These are phyloP conservation scores for Moniliophthora roreri DNA, from an alignment of 1,284 basidiomycete genomes.

Conservation along the genomic window DNA sequence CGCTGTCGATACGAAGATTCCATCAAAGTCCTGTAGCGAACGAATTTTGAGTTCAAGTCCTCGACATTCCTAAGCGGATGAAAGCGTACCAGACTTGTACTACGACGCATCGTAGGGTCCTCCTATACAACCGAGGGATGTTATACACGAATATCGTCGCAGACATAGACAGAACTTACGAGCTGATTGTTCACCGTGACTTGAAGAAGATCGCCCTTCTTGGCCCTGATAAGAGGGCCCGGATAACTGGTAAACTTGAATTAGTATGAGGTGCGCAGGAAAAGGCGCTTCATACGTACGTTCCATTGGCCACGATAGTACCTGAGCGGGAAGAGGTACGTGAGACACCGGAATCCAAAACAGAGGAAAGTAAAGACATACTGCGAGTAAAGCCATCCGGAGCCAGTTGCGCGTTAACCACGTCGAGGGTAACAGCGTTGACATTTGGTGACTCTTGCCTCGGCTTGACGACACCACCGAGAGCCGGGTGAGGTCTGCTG, in stretches of 20 bases:
- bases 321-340: background rate
- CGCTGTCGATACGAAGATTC: conserved; percentile 22
- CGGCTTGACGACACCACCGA: too few relatives aligned
- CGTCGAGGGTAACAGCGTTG: conserved; percentile 6
- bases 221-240: conserved; percentile 6
- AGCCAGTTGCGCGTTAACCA: conserved; percentile 11
- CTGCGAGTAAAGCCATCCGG: conserved; percentile 15
- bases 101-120: conserved; percentile 12
- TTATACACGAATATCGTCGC: background rate
- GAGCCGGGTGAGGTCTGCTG: too few relatives aligned
- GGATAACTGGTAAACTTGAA: background rate
- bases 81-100: conserved; percentile 6
- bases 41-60: background rate
- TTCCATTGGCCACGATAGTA: conserved; percentile 9
- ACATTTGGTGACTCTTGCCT: too few relatives aligned
- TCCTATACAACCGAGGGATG: background rate
- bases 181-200: conserved; percentile 11
- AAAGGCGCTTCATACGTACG: background rate
- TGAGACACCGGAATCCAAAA: background rate
- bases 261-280: background rate
- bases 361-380: background rate
- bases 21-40: conserved; percentile 25
- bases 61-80: background rate
- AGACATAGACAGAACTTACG: background rate
- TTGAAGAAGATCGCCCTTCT: conserved; percentile 9